Base-by-base conservation (phyloP, 1,139 yeast species). In the Taphrina pruni region DNA sequence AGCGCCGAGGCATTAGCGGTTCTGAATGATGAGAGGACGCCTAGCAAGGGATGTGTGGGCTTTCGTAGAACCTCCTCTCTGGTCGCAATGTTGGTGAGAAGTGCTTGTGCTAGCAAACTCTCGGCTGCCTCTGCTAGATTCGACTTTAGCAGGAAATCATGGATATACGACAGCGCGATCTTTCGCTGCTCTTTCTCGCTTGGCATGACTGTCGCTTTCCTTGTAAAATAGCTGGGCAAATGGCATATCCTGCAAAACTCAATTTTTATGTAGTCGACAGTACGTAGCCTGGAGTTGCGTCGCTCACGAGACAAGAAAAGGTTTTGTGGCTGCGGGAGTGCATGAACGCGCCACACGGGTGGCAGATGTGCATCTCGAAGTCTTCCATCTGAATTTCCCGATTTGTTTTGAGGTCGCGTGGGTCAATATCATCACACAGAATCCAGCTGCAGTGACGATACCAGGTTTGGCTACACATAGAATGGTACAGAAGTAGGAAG, bases 31-130 rank as follows among this genome's bases (percentile, higher is more conserved):
- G 51, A 11, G 36, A 64, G 36, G 38, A 64, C 50, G 21, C 43
- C 60, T 2, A 64, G 36, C n/a, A 64, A 39, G 7, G 60, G 41
- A 64, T 55, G 36, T 17, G 67, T 64, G 35, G 67, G 67, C 46
- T 17, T 41, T 20, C 67, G 56, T 43, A 46, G 39, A 14, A 64
- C 36, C 46, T 55, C 52, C 17, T 64, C 67, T 2, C 55, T 60
- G 7, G 67, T 45, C 20, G 57, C 58, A 7, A 39, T 9, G 4
- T 39, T 39, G 36, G 36, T 32, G 17, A 61, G 66, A 12, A 61
- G 41, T 1, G 60, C 41, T 26, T 50, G 38, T n/a, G 38, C 60
- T 6, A 61, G 43, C 9, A 61, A 20, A 17, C 17, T 39, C 35
- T 41, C 45, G 7, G 58, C 66, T 11, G 51, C 41, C 4, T 39